Evolutionary conservation across 768 basidiomycete species (phyloP).

Genomic region (Candolleomyces efflorescens): DNA sequence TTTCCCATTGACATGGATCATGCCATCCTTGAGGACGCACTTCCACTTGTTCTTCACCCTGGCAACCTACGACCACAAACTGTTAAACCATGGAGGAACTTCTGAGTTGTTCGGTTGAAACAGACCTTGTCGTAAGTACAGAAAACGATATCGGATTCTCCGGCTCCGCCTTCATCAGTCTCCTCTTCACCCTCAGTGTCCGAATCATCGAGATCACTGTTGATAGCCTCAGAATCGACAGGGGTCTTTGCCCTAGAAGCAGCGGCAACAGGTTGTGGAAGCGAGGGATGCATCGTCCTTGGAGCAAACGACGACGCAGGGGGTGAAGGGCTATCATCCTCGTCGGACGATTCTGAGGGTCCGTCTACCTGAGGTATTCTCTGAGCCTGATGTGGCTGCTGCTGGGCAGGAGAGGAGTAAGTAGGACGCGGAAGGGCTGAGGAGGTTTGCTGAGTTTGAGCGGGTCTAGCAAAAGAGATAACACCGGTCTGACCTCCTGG

Average conservation of each 20-base stretch:
- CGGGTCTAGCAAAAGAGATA: constrained; percentile 45
- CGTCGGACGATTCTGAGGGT: constrained; percentile 64
- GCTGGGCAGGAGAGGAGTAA: constrained; percentile 9
- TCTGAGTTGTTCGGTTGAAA: neutral
- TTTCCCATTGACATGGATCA: constrained; percentile 95
- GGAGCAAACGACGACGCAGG: constrained; percentile 67
- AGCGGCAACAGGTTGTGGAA: constrained; percentile 56
- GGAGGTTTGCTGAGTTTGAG: constrained; percentile 17
- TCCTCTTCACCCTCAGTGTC: constrained; percentile 87
- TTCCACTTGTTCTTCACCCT: constrained; percentile 99
- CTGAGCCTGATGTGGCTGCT: constrained; percentile 18
- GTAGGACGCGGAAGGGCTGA: constrained; percentile 10
- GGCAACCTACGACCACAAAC: constrained; percentile 61
- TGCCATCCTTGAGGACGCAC: constrained; percentile 94
- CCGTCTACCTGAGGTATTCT: constrained; percentile 81
- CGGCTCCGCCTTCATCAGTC: constrained; percentile 67
- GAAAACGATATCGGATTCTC: constrained; percentile 89
- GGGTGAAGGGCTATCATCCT: constrained; percentile 60
- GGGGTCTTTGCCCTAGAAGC: constrained; percentile 28
- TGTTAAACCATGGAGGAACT: neutral
- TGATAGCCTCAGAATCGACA: constrained; percentile 81
- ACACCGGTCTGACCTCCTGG: constrained; percentile 58
- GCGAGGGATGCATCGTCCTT: constrained; percentile 66
- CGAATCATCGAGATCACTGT: constrained; percentile 94
- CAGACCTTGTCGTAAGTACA: constrained; percentile 97